phyloP scores from a whole-genome alignment of 768 basidiomycete genomes.

The Glaciozyma antarctica region DNA sequence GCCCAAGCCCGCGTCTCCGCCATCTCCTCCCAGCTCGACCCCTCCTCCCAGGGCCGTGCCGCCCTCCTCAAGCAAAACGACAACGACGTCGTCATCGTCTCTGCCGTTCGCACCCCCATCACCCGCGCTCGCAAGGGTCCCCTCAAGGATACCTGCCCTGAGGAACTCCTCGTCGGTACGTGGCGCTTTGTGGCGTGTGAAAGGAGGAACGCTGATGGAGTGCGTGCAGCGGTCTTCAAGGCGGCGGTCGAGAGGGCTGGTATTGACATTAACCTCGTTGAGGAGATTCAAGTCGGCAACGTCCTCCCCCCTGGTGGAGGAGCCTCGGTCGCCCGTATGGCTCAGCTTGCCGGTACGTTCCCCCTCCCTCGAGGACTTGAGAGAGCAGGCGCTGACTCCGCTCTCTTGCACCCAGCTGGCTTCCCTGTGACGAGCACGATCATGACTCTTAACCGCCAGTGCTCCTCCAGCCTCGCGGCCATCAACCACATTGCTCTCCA shows the following conservation, averaged over 20 bases:
- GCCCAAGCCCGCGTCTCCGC: slow-evolving; percentile 19
- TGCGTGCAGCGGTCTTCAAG: slow-evolving; percentile 72
- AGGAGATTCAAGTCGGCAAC: slow-evolving; percentile 49
- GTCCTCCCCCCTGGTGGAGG: slow-evolving; percentile 81
- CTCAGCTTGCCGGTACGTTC: slow-evolving; percentile 50
- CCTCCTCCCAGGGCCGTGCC: slow-evolving; percentile 13
- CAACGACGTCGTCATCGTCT: slow-evolving; percentile 61
- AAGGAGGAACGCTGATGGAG: slow-evolving; percentile 56
- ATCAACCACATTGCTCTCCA: slow-evolving; percentile 77
- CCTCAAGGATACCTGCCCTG: slow-evolving; percentile 61
- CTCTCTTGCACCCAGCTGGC: slow-evolving; percentile 50
- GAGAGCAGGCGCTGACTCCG: background rate
- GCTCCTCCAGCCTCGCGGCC: slow-evolving; percentile 90
- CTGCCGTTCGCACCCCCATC: slow-evolving; percentile 79
- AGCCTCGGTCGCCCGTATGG: slow-evolving; percentile 69
- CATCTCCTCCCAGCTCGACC: slow-evolving; percentile 21
- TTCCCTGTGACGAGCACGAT: slow-evolving; percentile 80
- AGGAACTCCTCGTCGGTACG: background rate
- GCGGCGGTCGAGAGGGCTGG: slow-evolving; percentile 57
- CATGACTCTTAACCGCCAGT: slow-evolving; percentile 82
- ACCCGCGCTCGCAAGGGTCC: slow-evolving; percentile 82
- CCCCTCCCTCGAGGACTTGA: background rate
- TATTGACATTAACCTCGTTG: slow-evolving; percentile 30
- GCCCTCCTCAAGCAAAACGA: slow-evolving; percentile 17
- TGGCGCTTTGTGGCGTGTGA: too few species aligned